Percentiles rank a stretch among this genome's conserved stretches.
These are phyloP conservation scores for Pezicula rhizophila DNA, from an alignment of 2,329 filamentous ascomycete genomes.

Conservation along the genomic window DNA sequence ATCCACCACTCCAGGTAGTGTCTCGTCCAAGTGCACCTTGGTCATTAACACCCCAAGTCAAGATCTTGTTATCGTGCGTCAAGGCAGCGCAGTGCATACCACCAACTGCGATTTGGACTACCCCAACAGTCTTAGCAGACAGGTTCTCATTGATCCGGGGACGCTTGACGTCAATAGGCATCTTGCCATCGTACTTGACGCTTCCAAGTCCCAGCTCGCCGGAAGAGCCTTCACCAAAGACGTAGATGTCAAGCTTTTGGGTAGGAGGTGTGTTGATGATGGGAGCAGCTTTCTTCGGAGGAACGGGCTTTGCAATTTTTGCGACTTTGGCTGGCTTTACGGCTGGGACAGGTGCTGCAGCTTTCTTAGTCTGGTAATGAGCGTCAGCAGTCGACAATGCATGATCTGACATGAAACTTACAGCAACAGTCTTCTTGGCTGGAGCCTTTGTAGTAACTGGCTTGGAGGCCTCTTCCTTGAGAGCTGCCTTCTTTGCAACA, in stretches of 20 bases:
- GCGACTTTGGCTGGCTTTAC: conserved; percentile 15
- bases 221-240: conserved; percentile 74
- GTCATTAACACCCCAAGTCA: conserved; percentile 86
- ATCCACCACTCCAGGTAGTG: conserved; percentile 61
- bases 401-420: conserved; percentile 6
- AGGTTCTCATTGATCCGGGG: conserved; percentile 64
- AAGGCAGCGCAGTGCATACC: conserved; percentile 77
- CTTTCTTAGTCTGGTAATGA: not conserved
- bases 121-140: conserved; percentile 48
- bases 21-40: conserved; percentile 73
- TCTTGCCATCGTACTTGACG: conserved; percentile 52
- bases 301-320: conserved; percentile 17
- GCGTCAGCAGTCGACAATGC: not conserved
- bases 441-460: conserved; percentile 7
- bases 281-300: conserved; percentile 26
- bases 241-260: conserved; percentile 64
- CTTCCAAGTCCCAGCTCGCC: conserved; percentile 77
- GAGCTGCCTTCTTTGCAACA: conserved; percentile 10
- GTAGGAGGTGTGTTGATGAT: conserved; percentile 60
- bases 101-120: conserved; percentile 71
- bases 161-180: conserved; percentile 65
- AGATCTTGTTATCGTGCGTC: conserved; percentile 73
- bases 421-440: conserved; percentile 12
- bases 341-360: conserved; percentile 2
- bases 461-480: conserved; percentile 14